Evolutionary conservation across 2,329 filamentous ascomycete species (phyloP).

Genomic region (Nemania serpens): DNA sequence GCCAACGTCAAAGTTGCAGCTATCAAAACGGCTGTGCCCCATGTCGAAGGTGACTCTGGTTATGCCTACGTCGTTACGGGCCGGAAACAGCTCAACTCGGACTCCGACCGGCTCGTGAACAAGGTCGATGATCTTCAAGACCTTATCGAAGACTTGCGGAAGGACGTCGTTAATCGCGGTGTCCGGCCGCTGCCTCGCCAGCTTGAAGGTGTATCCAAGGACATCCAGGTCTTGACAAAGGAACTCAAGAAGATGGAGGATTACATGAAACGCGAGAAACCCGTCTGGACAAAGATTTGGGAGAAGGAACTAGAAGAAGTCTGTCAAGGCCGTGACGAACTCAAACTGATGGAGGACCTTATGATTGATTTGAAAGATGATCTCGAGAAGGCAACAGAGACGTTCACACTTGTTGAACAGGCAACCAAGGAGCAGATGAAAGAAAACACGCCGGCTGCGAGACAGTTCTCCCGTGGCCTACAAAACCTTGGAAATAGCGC

Average conservation of each 20-base stretch:
- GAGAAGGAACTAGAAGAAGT: constrained; percentile 96
- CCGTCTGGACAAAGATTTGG: constrained; percentile 99
- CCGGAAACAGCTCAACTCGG: constrained; percentile 82
- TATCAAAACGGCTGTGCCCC: constrained; percentile 70
- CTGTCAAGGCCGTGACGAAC: constrained; percentile 91
- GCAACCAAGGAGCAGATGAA: constrained; percentile 98
- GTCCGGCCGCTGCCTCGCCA: constrained; percentile 90
- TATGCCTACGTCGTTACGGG: constrained; percentile 83
- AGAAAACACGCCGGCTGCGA: constrained; percentile 59
- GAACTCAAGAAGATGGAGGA: constrained; percentile 95
- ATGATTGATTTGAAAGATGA: constrained; percentile 92
- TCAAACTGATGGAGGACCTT: constrained; percentile 95
- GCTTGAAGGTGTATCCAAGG: constrained; percentile 86
- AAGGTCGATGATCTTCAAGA: constrained; percentile 98
- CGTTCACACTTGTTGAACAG: constrained; percentile 93
- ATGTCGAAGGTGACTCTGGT: constrained; percentile 76
- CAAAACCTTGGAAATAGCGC: constrained; percentile 56
- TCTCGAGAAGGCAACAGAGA: constrained; percentile 90
- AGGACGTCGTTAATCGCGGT: constrained; percentile 92
- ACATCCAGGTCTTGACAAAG: constrained; percentile 78
- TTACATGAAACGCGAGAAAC: constrained; percentile 88
- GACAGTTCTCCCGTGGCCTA: constrained; percentile 61
- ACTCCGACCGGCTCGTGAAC: constrained; percentile 88
- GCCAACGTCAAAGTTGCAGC: constrained; percentile 77
- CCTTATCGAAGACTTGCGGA: constrained; percentile 91